Base-by-base conservation (phyloP, 1,284 basidiomycete species). In the Tilletia horrida region DNA sequence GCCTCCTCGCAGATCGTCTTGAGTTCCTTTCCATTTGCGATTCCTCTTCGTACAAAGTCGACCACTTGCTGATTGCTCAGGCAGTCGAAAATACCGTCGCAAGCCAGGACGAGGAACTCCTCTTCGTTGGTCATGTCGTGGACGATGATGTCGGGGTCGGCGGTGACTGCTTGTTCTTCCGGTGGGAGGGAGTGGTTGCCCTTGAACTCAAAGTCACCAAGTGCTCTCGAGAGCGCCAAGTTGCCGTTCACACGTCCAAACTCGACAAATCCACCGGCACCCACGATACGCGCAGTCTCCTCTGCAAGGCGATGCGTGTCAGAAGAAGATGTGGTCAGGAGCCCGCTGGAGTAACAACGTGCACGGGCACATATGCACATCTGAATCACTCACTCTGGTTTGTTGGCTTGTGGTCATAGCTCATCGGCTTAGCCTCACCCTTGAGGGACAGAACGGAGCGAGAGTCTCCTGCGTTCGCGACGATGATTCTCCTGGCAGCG, bases 71-170 rank as follows among this genome's bases (percentile, higher is more conserved):
- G 96, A 40, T 92, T 97, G 27, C 87, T 88, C 50, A 98, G 84
- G 81, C 95, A 97, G 82, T 99, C 96, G 96, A 96, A 99, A 79
- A 98, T 99, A 74, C 94, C 94, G 83, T 99, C 96, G 83, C 96
- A 98, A 13, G 96, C 96, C 44, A 99, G 82, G 9, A 99, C 88
- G 44, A 99, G 82, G 82, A 98, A 98, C 83, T 99, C 96, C 79
- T 99, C 96, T 70, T 98, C 93, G 11, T 87, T 87, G 1, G 89
- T 88, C 40, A 91, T 85, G 67, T 89, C 84, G 84, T 97, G 94
- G 62, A 86, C 85, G 40, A 88, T 90, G 73, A 99, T 86, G 71
- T 99, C 96, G 27, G 96, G 96, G 82, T 97, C 88, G 65, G 92
- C 88, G 2, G 96, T 98, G 73, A 99, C 97, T 67, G 96, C 90